Evolutionary conservation across 1,284 basidiomycete species (phyloP).

Genomic region (Puccinia hordei): DNA sequence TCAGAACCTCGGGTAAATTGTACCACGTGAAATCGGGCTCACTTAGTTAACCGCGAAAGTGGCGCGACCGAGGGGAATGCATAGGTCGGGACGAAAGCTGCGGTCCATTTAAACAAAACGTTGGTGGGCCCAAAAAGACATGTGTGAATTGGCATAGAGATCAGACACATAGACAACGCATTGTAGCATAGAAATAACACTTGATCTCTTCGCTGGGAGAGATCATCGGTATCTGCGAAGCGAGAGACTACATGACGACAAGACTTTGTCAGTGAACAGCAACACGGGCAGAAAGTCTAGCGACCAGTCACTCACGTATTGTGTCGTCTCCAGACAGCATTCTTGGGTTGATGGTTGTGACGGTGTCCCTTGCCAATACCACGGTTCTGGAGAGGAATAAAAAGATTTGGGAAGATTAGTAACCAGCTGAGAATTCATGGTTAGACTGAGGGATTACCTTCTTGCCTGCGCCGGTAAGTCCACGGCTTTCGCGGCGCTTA

Average conservation of each 20-base stretch:
- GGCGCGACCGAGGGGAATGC: no score
- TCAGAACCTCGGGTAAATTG: no score
- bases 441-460: slow-evolving; percentile 61
- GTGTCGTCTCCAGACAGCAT: slow-evolving; percentile 93
- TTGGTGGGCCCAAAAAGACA: neutral
- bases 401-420: slow-evolving; percentile 10
- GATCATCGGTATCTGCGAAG: slow-evolving; percentile 90
- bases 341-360: slow-evolving; percentile 89
- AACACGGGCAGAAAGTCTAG: neutral
- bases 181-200: slow-evolving; percentile 10
- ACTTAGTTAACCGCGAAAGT: no score
- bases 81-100: neutral
- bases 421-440: neutral
- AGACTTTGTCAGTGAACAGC: slow-evolving; percentile 11
- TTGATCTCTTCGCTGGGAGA: neutral
- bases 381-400: slow-evolving; percentile 68
- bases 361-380: slow-evolving; percentile 93
- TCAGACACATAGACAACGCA: slow-evolving; percentile 17
- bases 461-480: slow-evolving; percentile 94
- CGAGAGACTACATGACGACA: slow-evolving; percentile 67
- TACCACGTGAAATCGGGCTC: no score
- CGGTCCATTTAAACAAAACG: neutral
- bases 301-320: slow-evolving; percentile 68
- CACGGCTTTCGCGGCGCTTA: slow-evolving; percentile 97
- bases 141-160: slow-evolving; percentile 17